Evolutionary conservation across 2,329 filamentous ascomycete species (phyloP).

Genomic region (Pseudogymnoascus sp.): DNA sequence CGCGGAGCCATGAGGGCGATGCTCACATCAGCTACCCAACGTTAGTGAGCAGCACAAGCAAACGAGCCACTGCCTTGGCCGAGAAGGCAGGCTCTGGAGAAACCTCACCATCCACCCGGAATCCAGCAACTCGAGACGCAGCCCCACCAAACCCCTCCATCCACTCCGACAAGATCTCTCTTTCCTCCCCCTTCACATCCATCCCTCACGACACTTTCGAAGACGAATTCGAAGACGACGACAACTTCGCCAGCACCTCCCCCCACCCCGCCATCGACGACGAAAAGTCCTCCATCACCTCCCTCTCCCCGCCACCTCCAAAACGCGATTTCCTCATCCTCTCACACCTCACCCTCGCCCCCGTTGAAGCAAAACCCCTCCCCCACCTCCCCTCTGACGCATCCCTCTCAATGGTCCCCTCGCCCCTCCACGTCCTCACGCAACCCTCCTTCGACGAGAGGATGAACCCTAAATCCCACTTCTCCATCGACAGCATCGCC

Average conservation of each 20-base stretch:
- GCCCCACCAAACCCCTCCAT: not conserved
- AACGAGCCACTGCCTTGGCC: not conserved
- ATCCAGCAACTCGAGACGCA: not conserved
- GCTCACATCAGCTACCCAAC: conserved; percentile 15
- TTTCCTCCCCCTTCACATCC: not conserved
- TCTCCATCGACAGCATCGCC: conserved; percentile 28
- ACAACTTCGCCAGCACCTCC: conserved; percentile 50
- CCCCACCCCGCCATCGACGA: conserved; percentile 18
- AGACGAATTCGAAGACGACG: conserved; percentile 48
- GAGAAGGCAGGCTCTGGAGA: not conserved
- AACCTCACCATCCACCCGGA: not conserved
- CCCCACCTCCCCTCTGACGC: conserved; percentile 24
- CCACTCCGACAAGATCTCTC: not conserved
- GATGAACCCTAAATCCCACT: conserved; percentile 23
- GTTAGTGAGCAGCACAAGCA: conserved; percentile 6
- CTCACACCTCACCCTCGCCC: conserved; percentile 12
- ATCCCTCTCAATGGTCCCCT: conserved; percentile 12
- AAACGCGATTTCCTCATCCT: not conserved
- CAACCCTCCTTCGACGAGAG: conserved; percentile 10
- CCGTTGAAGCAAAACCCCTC: conserved; percentile 25
- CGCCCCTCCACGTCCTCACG: conserved; percentile 18
- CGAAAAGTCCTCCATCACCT: conserved; percentile 23
- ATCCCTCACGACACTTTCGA: conserved; percentile 45
- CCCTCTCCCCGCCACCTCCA: conserved; percentile 25
- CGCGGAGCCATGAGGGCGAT: conserved; percentile 16